phyloP scores from a whole-genome alignment of 169 alveolate species.

The Plasmodium inui region DNA sequence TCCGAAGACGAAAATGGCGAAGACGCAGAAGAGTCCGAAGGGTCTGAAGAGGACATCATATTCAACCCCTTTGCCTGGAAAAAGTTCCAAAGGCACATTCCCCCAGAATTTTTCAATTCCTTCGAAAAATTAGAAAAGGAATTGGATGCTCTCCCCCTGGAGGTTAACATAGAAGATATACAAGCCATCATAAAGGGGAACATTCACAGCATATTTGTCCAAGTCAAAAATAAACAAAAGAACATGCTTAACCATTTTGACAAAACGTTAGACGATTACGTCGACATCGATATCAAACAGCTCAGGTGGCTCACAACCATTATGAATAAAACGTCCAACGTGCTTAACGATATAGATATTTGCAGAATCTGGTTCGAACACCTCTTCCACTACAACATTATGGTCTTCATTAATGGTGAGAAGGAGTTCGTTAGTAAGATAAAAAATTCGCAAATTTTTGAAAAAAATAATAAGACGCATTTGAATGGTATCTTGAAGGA shows the following conservation, averaged over 20 bases:
- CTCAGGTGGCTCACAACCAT: constrained; percentile 73
- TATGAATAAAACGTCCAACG: constrained; percentile 45
- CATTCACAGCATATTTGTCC: constrained; percentile 29
- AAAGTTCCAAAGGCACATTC: constrained; percentile 68
- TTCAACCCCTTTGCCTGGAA: constrained; percentile 75
- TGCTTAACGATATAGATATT: constrained; percentile 52
- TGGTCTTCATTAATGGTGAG: constrained; percentile 42
- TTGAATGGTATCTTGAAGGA: constrained; percentile 38
- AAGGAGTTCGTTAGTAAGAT: constrained; percentile 51
- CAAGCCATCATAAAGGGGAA: constrained; percentile 37
- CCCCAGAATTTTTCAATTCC: constrained; percentile 17
- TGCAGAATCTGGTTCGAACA: constrained; percentile 73
- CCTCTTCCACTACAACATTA: constrained; percentile 25
- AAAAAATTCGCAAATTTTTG: constrained; percentile 47
- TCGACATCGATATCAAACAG: constrained; percentile 56
- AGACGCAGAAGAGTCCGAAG: constrained; percentile 4
- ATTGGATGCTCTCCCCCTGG: constrained; percentile 56
- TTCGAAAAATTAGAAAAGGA: constrained; percentile 65
- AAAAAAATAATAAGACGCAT: constrained; percentile 48
- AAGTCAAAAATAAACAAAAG: constrained; percentile 33
- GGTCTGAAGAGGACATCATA: constrained; percentile 47
- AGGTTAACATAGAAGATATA: constrained; percentile 56
- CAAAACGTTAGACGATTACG: constrained; percentile 27
- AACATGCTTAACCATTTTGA: constrained; percentile 31
- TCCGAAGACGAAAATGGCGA: constrained; percentile 9